Evolutionary conservation across 495 filamentous ascomycete species (phyloP), one percentile per base, ranked within the genome.

Genomic region (Aspergillus avenaceus): DNA sequence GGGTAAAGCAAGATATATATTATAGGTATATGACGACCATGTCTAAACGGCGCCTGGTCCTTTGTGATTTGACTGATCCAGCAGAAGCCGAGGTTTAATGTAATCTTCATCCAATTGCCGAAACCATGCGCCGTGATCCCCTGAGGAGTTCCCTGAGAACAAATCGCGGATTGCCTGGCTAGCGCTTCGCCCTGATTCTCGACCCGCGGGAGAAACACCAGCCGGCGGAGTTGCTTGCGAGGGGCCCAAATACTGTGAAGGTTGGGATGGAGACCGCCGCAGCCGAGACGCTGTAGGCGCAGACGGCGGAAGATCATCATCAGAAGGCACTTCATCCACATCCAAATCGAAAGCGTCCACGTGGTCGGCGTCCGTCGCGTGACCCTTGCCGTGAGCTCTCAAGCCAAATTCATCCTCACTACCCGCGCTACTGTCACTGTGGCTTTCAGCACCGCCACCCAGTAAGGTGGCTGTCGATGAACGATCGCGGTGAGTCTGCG

Each of bases 71-170:
- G 73, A 76, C 55, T 84, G 84, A 73, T 97, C 92, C 29, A 98
- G 78, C 49, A 98, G 67, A 46, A 98, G 74, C 56, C 82, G 90
- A 8, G 93, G 93, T 75, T 98, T 98, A 65, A 98, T 95, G 66
- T 88, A 97, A 24, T 88, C 89, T 65, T 98, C 93, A 66, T 98
- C 93, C 45, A 98, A 70, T 67, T 96, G 92, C 49, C 84, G 84
- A 66, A 98, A 96, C 80, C 93, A 84, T 12, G 85, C 88, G 16
- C 87, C 87, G 42, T 96, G 91, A 64, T 98, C 95, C 31, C 96
- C 91, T 0, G 83, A 75, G 11, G 86, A 83, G 34, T 88, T 70
- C 9, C 73, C 85, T 13, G 82, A 83, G 50, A 92, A 82, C 1
- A 88, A 75, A 43, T 87, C 84, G 25, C 83, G 81, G 9, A 93